phyloP scores from a whole-genome alignment of 371 early-diverging fungal species.

The Apophysomyces ossiformis region DNA sequence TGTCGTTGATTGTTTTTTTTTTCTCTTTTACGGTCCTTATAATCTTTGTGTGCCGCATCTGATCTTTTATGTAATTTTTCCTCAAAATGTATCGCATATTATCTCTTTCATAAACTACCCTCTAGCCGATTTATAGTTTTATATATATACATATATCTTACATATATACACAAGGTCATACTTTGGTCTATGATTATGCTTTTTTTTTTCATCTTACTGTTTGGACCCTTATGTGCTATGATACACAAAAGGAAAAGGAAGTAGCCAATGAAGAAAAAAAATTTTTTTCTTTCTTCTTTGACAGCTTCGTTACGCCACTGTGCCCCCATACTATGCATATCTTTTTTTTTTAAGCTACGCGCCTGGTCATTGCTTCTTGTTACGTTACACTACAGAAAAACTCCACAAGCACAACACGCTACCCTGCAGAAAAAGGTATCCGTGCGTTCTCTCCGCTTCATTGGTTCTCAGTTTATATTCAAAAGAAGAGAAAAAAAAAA shows the following conservation, averaged over 20 bases:
- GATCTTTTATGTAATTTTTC: conserved; percentile 10
- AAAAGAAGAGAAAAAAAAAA: no score
- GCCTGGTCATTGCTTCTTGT: conserved; percentile 7
- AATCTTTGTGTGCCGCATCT: conserved; percentile 11
- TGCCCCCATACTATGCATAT: not conserved
- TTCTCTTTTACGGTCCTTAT: conserved; percentile 6
- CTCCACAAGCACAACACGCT: not conserved
- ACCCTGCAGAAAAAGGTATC: not conserved
- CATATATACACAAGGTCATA: not conserved
- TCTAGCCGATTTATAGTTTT: not conserved
- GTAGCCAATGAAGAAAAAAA: not conserved
- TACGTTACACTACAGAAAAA: conserved; percentile 7
- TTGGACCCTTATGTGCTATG: conserved; percentile 8
- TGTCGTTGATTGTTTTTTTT: conserved; percentile 8
- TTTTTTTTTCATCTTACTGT: not conserved
- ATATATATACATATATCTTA: not conserved
- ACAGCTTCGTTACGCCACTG: conserved; percentile 10
- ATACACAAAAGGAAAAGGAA: not conserved
- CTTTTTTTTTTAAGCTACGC: conserved; percentile 3
- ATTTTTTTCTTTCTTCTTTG: not conserved
- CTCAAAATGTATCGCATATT: conserved; percentile 8
- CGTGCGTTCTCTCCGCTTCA: not conserved
- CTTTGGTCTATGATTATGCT: not conserved
- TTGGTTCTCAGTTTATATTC: not conserved
- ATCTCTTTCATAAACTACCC: conserved; percentile 4